phyloP scores from a whole-genome alignment of 2,329 filamentous ascomycete genomes.

The Colletotrichum tabaci region DNA sequence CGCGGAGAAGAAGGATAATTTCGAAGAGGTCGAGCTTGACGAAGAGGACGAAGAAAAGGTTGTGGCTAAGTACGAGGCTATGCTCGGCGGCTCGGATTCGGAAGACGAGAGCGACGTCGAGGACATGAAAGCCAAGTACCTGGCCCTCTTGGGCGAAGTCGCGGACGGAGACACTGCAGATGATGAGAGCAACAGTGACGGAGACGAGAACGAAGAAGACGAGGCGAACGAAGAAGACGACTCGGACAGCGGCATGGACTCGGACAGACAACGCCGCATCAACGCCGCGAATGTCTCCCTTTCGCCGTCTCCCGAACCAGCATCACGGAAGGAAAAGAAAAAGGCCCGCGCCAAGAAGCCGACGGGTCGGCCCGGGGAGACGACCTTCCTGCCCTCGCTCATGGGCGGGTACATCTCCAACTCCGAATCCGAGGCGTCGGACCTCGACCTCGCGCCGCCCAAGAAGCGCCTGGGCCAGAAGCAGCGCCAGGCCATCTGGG shows the following conservation, averaged over 20 bases:
- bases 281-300: conserved; percentile 46
- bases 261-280: conserved; percentile 46
- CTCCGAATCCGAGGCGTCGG: conserved; percentile 75
- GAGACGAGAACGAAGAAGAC: conserved; percentile 50
- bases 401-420: conserved; percentile 87
- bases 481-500: conserved; percentile 83
- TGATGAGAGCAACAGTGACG: conserved; percentile 52
- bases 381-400: conserved; percentile 81
- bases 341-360: conserved; percentile 43
- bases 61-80: conserved; percentile 61
- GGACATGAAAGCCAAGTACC: conserved; percentile 60
- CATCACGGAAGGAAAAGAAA: conserved; percentile 52
- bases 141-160: conserved; percentile 61
- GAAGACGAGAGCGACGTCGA: conserved; percentile 57
- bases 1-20: conserved; percentile 45
- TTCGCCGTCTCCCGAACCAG: conserved; percentile 51
- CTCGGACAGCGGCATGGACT: conserved; percentile 44
- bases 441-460: conserved; percentile 74
- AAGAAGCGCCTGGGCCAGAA: conserved; percentile 85
- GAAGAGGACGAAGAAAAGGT: conserved; percentile 53
- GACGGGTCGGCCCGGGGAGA: conserved; percentile 51
- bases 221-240: conserved; percentile 48
- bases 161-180: conserved; percentile 56
- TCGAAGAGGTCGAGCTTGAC: conserved; percentile 51
- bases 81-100: conserved; percentile 62